phyloP scores from a whole-genome alignment of 2,329 filamentous ascomycete genomes.

The Gaeumannomyces tritici region DNA sequence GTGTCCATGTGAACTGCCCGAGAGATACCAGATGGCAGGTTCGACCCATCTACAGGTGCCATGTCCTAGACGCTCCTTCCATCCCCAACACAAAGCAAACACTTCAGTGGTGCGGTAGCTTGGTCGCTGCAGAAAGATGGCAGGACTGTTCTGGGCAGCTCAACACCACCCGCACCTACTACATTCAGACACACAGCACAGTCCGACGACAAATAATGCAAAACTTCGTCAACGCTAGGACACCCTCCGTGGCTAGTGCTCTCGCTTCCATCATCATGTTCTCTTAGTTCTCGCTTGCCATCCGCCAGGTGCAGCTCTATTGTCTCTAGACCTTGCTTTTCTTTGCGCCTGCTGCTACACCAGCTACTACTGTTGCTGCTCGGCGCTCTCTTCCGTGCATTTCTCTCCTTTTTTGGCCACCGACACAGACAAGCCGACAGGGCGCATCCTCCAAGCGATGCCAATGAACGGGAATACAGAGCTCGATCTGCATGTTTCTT shows the following conservation, averaged over 20 bases:
- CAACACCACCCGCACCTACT: too few species aligned
- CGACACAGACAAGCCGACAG: background rate
- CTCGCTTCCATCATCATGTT: background rate
- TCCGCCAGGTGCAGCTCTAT: background rate
- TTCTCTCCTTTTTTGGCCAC: too few species aligned
- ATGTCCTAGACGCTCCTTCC: background rate
- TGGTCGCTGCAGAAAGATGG: too few species aligned
- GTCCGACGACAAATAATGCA: background rate
- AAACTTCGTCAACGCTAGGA: background rate
- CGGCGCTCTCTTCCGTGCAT: too few species aligned
- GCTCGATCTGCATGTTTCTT: background rate
- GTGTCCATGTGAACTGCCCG: too few species aligned
- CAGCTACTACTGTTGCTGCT: background rate
- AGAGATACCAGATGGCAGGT: too few species aligned
- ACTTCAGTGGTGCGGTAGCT: background rate
- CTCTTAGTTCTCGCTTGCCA: background rate
- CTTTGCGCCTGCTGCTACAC: background rate
- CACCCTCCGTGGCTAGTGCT: background rate
- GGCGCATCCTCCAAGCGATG: background rate
- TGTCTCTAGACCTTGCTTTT: background rate
- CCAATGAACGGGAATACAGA: background rate
- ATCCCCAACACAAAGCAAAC: background rate
- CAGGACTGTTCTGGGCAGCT: too few species aligned
- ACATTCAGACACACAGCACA: background rate
- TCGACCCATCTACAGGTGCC: background rate